Percentiles rank a stretch among this genome's conserved stretches.
phyloP scores from a whole-genome alignment of 305 asterid genomes.

The Nicotiana rustica region DNA sequence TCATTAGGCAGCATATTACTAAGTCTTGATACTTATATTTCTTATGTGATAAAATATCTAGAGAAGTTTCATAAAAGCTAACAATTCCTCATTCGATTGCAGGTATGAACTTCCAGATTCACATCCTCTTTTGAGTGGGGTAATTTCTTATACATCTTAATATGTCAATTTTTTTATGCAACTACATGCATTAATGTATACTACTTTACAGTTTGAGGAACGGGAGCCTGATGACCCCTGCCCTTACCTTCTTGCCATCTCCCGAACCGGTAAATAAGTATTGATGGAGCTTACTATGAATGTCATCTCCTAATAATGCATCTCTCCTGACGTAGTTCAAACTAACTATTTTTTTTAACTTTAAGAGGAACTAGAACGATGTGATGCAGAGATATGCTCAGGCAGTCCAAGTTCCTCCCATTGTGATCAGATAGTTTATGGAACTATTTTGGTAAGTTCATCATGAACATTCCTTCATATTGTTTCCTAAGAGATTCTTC shows the following conservation, averaged over 20 bases:
- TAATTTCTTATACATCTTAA: conserved; percentile 34
- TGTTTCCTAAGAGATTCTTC: neutral
- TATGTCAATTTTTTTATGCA: conserved; percentile 19
- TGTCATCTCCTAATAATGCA: conserved; percentile 2
- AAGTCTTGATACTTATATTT: neutral
- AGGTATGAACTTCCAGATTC: conserved; percentile 76
- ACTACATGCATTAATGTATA: conserved; percentile 23
- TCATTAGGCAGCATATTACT: neutral
- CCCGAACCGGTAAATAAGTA: conserved; percentile 50
- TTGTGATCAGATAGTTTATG: conserved; percentile 37
- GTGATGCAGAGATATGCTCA: conserved; percentile 34
- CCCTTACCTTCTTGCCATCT: conserved; percentile 66
- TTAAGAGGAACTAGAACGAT: neutral
- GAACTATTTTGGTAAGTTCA: conserved; percentile 64
- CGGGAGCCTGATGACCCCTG: conserved; percentile 54
- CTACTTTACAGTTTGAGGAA: conserved; percentile 45
- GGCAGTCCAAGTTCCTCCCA: conserved; percentile 6
- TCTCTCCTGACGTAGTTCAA: neutral
- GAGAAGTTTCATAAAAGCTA: neutral
- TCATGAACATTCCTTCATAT: neutral
- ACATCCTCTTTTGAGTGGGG: conserved; percentile 62
- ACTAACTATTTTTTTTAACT: neutral
- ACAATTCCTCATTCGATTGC: conserved; percentile 34
- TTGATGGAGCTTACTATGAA: conserved; percentile 9
- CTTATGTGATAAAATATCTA: neutral